Evolutionary conservation across 75 land plant species (phyloP), one percentile per base, ranked within the genome.

Genomic region (Pinus albicaulis): DNA sequence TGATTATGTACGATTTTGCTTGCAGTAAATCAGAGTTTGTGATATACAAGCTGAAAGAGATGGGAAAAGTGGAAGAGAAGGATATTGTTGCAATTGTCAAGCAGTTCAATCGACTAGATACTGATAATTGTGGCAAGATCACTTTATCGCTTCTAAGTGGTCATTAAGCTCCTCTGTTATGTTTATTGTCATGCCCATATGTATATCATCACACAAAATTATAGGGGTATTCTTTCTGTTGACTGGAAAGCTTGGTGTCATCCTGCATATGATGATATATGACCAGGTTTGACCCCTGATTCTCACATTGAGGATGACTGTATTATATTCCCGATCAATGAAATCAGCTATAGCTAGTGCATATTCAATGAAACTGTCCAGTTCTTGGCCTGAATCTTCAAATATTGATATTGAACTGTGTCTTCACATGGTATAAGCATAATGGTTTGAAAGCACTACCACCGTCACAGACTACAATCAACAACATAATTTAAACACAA

Each of bases 11-110:
- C 17, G n/a, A 7, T 68, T 63, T 38, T 68, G 52, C 52, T 75
- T 83, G 36, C 91, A 91, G 92, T 72, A 91, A 91, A 73, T 91
- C 92, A 57, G 92, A 91, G 70, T 87, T n/a, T 81, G 92, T 91
- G 19, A 75, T 91, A 55, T 84, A 86, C 86, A 91, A 90, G 80
- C 82, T 90, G 14, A 90, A 86, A 68, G 91, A 90, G 77, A 83
- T 90, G 91, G 91, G 88, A 19, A 86, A 89, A 71, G 78, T 91
- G 19, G 65, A 64, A 23, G 82, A 86, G 26, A 79, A 82, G 52
- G 89, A 91, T 17, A 80, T 91, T 68, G 3, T 78, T 69, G 85
- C 86, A 57, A 89, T 91, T 23, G 82, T 84, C 52, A 59, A 73
- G 52, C 93, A 91, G 76, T 91, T 91, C 78, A 86, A 80, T 66